Evolutionary conservation across 768 basidiomycete species (phyloP).

Genomic region (Suillus ampliporus): DNA sequence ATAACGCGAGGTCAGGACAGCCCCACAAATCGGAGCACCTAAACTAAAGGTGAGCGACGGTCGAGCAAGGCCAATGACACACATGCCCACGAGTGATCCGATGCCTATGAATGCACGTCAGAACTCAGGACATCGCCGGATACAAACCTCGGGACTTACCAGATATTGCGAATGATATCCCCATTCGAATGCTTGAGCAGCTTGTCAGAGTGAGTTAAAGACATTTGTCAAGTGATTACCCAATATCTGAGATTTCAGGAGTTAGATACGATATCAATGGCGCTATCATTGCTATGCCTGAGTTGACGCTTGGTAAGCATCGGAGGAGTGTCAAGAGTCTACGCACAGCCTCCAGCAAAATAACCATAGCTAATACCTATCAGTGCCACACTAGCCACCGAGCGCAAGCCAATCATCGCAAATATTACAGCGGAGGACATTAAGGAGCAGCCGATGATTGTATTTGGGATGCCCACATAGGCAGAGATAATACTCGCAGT

Average conservation of each 20-base stretch:
- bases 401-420: constrained; percentile 45
- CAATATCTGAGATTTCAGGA: constrained; percentile 55
- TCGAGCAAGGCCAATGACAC: background rate
- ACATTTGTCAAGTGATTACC: constrained; percentile 30
- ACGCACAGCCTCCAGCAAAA: constrained; percentile 50
- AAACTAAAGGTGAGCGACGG: constrained; percentile 25
- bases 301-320: background rate
- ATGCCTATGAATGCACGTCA: constrained; percentile 19
- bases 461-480: constrained; percentile 50
- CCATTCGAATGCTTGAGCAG: constrained; percentile 41
- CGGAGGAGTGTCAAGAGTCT: background rate
- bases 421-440: constrained; percentile 47
- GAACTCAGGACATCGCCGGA: constrained; percentile 3
- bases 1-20: constrained; percentile 53
- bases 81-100: constrained; percentile 30
- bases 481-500: constrained; percentile 42
- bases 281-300: constrained; percentile 47
- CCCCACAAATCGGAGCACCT: constrained; percentile 64
- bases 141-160: constrained; percentile 30
- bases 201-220: constrained; percentile 8
- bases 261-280: constrained; percentile 53
- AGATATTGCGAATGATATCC: constrained; percentile 53
- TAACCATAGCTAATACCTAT: constrained; percentile 53
- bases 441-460: constrained; percentile 44
- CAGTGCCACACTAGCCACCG: constrained; percentile 41